Conservation (phyloP, 2,329 filamentous ascomycete species). For the Dactylellina sp. region DNA sequence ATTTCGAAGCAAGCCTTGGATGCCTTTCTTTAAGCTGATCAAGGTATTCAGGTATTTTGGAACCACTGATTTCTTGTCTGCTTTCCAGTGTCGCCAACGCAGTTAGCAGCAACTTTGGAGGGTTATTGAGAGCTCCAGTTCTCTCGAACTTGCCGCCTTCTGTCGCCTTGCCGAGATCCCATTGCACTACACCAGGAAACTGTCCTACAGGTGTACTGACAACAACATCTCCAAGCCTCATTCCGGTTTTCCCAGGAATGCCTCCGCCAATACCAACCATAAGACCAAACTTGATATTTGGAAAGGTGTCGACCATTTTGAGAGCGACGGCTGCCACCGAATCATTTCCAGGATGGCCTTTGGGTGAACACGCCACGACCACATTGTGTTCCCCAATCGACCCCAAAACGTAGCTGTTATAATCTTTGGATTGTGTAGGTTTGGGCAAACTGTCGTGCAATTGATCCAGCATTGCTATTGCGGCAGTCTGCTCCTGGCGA, state of each 20-base stretch:
- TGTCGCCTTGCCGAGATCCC: conserved; percentile 9
- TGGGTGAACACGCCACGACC: conserved; percentile 5
- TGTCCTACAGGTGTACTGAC: conserved; percentile 11
- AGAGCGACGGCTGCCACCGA: neutral
- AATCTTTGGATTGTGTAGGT: neutral
- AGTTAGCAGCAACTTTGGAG: conserved; percentile 8
- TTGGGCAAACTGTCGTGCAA: neutral
- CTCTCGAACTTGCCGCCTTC: conserved; percentile 8
- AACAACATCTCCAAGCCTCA: conserved; percentile 29
- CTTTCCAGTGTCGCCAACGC: conserved; percentile 1
- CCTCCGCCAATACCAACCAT: conserved; percentile 31
- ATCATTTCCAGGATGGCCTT: neutral
- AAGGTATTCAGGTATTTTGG: conserved; percentile 2
- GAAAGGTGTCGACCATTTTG: conserved; percentile 9
- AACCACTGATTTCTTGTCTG: neutral
- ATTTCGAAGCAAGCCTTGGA: neutral
- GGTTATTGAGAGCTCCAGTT: neutral
- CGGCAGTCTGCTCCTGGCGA: neutral
- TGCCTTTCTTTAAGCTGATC: neutral
- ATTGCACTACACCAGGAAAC: conserved; percentile 16
- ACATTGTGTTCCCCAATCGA: conserved; percentile 6
- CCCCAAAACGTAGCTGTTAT: conserved; percentile 6
- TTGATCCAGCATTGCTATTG: conserved; percentile 1
- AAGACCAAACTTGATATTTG: conserved; percentile 7
- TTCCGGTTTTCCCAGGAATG: neutral